A percentile compares a stretch with the other conserved stretches of the same genome.
Conservation (phyloP, 2,329 filamentous ascomycete genomes). For the Sarocladiaceae sp. region DNA sequence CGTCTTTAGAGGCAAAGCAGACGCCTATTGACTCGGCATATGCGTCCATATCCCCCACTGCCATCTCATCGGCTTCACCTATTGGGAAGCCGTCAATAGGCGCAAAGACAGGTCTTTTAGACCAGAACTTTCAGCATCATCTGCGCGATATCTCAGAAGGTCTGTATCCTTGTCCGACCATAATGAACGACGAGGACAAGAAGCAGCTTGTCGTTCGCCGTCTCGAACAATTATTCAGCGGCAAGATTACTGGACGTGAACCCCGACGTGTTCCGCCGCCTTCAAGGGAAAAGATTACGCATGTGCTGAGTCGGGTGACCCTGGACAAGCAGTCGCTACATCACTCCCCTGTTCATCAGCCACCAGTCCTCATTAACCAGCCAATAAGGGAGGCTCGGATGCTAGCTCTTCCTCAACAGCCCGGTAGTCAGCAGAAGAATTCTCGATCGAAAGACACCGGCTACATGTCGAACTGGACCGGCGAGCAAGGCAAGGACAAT, state of each 20-base stretch:
- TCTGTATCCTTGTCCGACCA: conserved; percentile 52
- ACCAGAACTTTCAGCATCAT: conserved; percentile 61
- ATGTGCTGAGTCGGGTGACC: too few relatives aligned
- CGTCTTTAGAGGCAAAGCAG: too few relatives aligned
- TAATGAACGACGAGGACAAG: conserved; percentile 65
- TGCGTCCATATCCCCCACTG: conserved; percentile 56
- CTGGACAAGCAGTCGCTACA: neutral
- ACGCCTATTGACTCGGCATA: conserved; percentile 56
- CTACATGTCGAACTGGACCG: conserved; percentile 40
- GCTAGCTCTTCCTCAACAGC: conserved; percentile 25
- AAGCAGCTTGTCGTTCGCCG: conserved; percentile 71
- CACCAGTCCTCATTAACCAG: too few relatives aligned
- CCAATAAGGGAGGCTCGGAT: conserved; percentile 44
- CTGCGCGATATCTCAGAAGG: conserved; percentile 66
- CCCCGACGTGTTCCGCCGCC: conserved; percentile 16
- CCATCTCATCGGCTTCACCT: conserved; percentile 35
- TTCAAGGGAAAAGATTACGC: too few relatives aligned
- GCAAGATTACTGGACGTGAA: conserved; percentile 48
- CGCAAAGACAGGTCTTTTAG: conserved; percentile 33
- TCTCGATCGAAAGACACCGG: conserved; percentile 34
- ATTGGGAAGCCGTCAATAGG: conserved; percentile 28
- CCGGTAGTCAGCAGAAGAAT: conserved; percentile 34
- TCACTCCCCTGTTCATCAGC: neutral
- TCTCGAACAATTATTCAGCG: conserved; percentile 76
- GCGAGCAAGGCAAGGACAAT: conserved; percentile 35